Evolutionary conservation across 768 basidiomycete species (phyloP), one percentile per base, ranked within the genome.

Genomic region (Tulasnella calospora): DNA sequence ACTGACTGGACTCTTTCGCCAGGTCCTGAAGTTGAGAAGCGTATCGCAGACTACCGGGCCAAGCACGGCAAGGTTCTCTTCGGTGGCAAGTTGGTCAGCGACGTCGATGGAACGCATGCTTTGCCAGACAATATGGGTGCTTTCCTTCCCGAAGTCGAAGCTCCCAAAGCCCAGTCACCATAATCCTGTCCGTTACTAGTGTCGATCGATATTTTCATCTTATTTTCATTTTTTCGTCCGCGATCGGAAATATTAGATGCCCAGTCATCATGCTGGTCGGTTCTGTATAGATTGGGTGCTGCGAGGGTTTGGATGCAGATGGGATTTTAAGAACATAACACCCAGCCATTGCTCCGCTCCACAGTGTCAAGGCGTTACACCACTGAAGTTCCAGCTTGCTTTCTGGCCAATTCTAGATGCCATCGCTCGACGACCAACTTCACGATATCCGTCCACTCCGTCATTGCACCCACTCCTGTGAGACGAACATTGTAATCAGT

Each of bases 381-480:
- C 44, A 3, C 21, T 47, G 46, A 47, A 21, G 46, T 47, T 21
- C 15, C 5, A 19, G 46, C 46, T 30, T 61, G 27, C n/a, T 27
- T 61, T 9, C 12, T 23, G 57, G 30, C 57, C 23, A 76, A 27
- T 15, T 30, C 21, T 36, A 76, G 55, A 17, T 76, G n/a, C 74
- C 74, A 79, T 30, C 76, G 61, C 27, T 90, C 87, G 7, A 91
- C 91, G 9, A 93, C 92, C 44, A 92, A 87, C 73, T 88, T 83
- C 30, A 94, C 92, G 44, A 99, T 93, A 72, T 98, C 95, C 70
- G 86, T 87, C 97, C 97, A 99, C 81, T 98, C 96, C 1, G 92
- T 92, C 97, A 99, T 99, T 2, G 96, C 97, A 17, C 97, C 97
- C 0, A 94, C 80, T 8, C 96, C 95, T 96, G 78, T 44, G 33